Base-by-base conservation (phyloP, 768 basidiomycete species). In the Serpula lacrymans region DNA sequence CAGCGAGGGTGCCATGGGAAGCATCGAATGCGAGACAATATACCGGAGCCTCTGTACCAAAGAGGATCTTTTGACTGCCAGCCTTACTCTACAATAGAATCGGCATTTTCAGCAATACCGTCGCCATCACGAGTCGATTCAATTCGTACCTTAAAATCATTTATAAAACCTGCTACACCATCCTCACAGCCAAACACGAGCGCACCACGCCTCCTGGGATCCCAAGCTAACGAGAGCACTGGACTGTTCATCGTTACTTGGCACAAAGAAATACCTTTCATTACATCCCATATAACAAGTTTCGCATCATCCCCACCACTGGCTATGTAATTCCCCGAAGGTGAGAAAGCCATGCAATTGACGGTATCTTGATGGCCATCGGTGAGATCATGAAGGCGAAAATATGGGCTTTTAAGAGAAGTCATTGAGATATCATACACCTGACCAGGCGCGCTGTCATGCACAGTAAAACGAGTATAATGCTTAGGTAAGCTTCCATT, bases 171-270 rank as follows among this genome's bases (percentile, higher is more conserved):
- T 22, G 37, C 28, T 8, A 13, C 33, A 11, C 42, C 42, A 37
- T 43, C 36, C 16, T n/a, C 23, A 27, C 42, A 43, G 10, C 42
- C 42, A 17, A 37, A 43, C 21, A 43, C 35, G 28, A 6, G 42
- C 14, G 28, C 3, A 4, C 8, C 22, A 33, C 31, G 14, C 7
- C 20, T 18, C 6, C 20, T 18, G 6, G 31, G 31, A 22, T 43
- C 35, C 42, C 42, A 43, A 18, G 35, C 29, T n/a, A 43, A 14
- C 29, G 35, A n/a, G 29, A 37, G 18, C 18, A 43, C 35, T 12
- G 27, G 4, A 32, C 34, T 32, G 8, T 21, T 21, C 24, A 43
- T 21, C 29, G 37, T 13, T 27, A 37, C 33, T 9, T 22, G 21
- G 25, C 37, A 20, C 26, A 36, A 30, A 17, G 37, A 18, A 14